Conservation (phyloP, 352 stramenopile species). For the Pythium brassicae region DNA sequence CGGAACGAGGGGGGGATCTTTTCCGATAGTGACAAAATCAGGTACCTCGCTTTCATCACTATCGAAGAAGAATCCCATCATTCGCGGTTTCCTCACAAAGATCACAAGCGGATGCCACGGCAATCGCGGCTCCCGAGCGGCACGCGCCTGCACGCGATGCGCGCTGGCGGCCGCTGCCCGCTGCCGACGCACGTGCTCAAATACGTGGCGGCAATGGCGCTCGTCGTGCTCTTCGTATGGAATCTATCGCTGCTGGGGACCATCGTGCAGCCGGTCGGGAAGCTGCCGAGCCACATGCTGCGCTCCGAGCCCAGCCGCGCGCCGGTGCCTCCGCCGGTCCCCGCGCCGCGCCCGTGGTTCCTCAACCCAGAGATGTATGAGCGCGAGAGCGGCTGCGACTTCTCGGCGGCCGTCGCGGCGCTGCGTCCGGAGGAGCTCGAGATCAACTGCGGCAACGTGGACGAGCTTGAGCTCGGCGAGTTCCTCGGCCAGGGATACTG, state of each 20-base stretch:
- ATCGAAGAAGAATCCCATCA: too few species aligned
- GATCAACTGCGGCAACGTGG: conserved; percentile 69
- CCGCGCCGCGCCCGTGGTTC: conserved; percentile 32
- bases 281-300: conserved; percentile 10
- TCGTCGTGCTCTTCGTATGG: conserved; percentile 45
- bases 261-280: conserved; percentile 15
- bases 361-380: conserved; percentile 40
- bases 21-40: too few species aligned
- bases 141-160: conserved; percentile 21
- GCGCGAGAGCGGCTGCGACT: conserved; percentile 57
- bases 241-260: conserved; percentile 45
- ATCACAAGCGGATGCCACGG: conserved; percentile 14
- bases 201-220: conserved; percentile 17
- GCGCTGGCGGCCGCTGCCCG: conserved; percentile 10
- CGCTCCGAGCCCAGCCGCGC: background rate
- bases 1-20: background rate
- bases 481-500: conserved; percentile 68
- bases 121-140: conserved; percentile 15
- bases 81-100: too few species aligned
- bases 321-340: background rate
- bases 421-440: conserved; percentile 58
- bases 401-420: conserved; percentile 44
- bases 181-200: conserved; percentile 20
- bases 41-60: too few species aligned
- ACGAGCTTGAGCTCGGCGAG: conserved; percentile 40